phyloP scores from a whole-genome alignment of 306 rosid genomes.

The Sindora glabra region DNA sequence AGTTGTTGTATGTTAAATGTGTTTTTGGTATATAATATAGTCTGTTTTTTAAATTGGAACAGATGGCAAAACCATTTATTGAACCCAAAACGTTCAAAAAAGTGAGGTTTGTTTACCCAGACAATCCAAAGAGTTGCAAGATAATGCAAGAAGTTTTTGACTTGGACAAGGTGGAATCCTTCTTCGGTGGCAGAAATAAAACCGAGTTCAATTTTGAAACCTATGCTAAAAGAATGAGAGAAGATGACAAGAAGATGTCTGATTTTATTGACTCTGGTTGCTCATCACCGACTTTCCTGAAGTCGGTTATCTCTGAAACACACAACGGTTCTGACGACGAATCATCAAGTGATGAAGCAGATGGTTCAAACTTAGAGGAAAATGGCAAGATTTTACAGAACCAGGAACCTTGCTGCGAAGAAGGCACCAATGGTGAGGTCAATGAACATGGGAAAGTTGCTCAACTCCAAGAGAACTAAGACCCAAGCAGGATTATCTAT shows the following conservation, averaged over 20 bases:
- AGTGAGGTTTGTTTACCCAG: conserved; percentile 62
- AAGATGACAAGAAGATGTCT: conserved; percentile 47
- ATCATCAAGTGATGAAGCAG: conserved; percentile 15
- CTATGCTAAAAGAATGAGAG: conserved; percentile 48
- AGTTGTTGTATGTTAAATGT: background rate
- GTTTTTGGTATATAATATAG: background rate
- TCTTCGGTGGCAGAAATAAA: conserved; percentile 55
- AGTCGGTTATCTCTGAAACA: conserved; percentile 12
- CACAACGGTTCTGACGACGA: conserved; percentile 25
- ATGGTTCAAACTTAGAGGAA: conserved; percentile 15
- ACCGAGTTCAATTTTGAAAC: conserved; percentile 35
- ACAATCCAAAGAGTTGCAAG: conserved; percentile 45
- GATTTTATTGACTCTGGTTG: conserved; percentile 21
- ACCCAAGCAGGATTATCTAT: conserved; percentile 3
- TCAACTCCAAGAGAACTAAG: too few species aligned
- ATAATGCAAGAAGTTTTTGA: conserved; percentile 58
- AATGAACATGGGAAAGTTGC: conserved; percentile 4
- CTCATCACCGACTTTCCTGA: conserved; percentile 15
- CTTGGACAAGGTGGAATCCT: conserved; percentile 47
- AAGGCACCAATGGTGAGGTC: conserved; percentile 11
- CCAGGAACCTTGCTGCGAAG: background rate
- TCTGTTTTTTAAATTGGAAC: conserved; percentile 1
- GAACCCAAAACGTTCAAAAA: conserved; percentile 61
- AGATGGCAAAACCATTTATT: conserved; percentile 79
- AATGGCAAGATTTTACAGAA: conserved; percentile 2